phyloP scores from a whole-genome alignment of 1,284 basidiomycete species.

The Chiua sp. region DNA sequence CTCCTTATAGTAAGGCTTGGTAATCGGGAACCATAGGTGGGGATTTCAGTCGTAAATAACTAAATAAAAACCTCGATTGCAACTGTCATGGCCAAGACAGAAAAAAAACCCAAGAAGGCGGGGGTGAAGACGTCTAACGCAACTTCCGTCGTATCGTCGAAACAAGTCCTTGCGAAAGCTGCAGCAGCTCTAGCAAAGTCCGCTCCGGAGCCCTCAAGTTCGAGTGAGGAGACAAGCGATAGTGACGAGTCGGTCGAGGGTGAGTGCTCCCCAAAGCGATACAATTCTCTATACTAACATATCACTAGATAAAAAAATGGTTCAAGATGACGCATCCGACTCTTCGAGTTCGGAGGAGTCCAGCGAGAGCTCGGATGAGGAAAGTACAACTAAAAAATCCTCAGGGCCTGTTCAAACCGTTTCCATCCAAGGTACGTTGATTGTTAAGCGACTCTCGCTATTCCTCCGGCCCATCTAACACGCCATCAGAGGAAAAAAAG shows the following conservation, averaged over 20 bases:
- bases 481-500: conserved; percentile 3
- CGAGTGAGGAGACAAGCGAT: too few relatives aligned
- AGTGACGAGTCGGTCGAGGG: not conserved
- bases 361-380: too few relatives aligned
- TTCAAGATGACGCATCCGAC: too few relatives aligned
- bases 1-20: too few relatives aligned
- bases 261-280: not conserved
- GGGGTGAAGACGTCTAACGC: conserved; percentile 14
- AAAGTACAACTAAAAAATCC: too few relatives aligned
- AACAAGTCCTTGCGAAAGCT: conserved; percentile 34
- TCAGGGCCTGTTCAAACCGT: too few relatives aligned
- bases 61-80: too few relatives aligned
- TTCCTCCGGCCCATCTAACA: too few relatives aligned
- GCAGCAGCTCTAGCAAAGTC: conserved; percentile 24
- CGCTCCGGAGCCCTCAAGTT: not conserved
- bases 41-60: too few relatives aligned
- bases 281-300: not conserved
- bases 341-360: too few relatives aligned
- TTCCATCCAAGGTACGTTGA: conserved; percentile 2
- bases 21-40: too few relatives aligned
- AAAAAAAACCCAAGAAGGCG: conserved; percentile 37
- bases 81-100: conserved; percentile 51
- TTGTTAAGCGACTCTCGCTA: not conserved
- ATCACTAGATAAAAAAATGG: not conserved
- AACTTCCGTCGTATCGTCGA: conserved; percentile 16